Evolutionary conservation across 2,329 filamentous ascomycete genomes (phyloP), one percentile per base, ranked within the genome.

Genomic region (Paecilomyces dactylethromorphus): DNA sequence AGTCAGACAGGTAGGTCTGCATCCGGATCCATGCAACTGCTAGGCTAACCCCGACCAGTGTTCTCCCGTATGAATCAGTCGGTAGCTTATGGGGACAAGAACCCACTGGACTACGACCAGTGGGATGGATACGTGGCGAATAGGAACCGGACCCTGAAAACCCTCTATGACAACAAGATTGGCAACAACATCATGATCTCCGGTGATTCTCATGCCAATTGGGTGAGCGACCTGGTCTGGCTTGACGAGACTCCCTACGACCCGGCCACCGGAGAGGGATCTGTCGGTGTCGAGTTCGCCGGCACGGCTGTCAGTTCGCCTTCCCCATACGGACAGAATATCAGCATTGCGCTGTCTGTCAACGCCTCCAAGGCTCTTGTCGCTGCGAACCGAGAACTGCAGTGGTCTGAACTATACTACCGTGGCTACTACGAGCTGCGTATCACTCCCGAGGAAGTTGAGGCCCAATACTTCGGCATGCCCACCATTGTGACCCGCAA

Each of bases 361-460:
- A 75, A 76, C 55, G 71, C 73, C 58, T 78, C 79, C 1, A 63
- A 77, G 65, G 70, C 68, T 63, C 74, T 82, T 33, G 76, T 79
- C 62, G 68, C 68, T 51, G 73, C 78, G 22, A 91, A 89, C 70
- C 74, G 77, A 0, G 86, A 88, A 70, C 76, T 91, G 53, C 85
- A 89, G 66, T 91, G 87, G 88, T 84, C 87, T 64, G 88, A 91
- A 59, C 71, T 86, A 7, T 91, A 88, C 70, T 91, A 90, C 71
- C 81, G 88, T 18, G 89, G 88, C 1, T 91, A 91, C 74, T 90
- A 85, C 64, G 82, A 88, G 67, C 75, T 91, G 49, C 79, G 82
- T 54, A 76, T 89, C 57, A 78, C 75, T 21, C 78, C 82, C 22
- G 78, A 86, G 11, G 75, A 81, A 52, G 78, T 88, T 1, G 76